Conservation (phyloP, 768 basidiomycete genomes). For the Leucogyrophana mollusca region DNA sequence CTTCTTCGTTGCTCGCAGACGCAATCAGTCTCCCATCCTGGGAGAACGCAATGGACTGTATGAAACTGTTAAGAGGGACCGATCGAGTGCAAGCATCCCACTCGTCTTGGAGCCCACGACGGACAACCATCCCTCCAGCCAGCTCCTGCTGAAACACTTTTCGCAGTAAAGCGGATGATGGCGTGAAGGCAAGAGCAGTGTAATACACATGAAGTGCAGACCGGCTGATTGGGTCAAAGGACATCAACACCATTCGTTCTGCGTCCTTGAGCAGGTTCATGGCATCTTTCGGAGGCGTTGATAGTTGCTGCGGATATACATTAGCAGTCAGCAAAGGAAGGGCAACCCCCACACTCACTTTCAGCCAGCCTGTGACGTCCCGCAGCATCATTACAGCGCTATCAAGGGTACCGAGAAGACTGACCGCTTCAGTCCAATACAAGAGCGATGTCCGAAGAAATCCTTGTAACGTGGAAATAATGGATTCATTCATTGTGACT, state of each 20-base stretch:
- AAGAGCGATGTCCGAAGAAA: conserved; percentile 15
- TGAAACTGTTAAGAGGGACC: conserved; percentile 2
- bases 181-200: conserved; percentile 7
- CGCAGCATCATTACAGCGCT: conserved; percentile 14
- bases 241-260: conserved; percentile 16
- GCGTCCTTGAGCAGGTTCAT: conserved; percentile 14
- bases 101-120: background rate
- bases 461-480: conserved; percentile 7
- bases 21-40: conserved; percentile 12
- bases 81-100: background rate
- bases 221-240: conserved; percentile 17
- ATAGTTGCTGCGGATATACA: background rate
- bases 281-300: conserved; percentile 2
- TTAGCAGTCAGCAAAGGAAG: background rate
- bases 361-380: conserved; percentile 12
- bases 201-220: conserved; percentile 18
- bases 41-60: conserved; percentile 16
- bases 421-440: conserved; percentile 16
- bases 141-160: conserved; percentile 10
- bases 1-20: conserved; percentile 11
- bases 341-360: conserved; percentile 5
- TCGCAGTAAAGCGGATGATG: conserved; percentile 1
- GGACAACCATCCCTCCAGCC: background rate
- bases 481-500: conserved; percentile 6
- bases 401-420: conserved; percentile 17